Conservation (phyloP, 129 eudicot species). For the Rutidosis leptorrhynchoides region DNA sequence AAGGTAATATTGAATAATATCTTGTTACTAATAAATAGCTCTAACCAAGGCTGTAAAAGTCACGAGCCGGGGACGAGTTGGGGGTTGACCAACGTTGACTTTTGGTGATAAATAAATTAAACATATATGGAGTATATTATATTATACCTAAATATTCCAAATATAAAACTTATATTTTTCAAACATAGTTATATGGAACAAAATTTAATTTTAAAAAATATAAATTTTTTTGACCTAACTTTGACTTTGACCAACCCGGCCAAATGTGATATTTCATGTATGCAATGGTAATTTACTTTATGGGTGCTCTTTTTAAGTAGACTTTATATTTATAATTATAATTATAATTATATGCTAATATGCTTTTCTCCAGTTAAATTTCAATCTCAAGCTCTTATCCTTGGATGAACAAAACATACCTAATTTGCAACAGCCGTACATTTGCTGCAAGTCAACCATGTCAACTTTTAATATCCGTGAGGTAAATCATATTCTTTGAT, state of each 20-base stretch:
- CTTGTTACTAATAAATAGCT: neutral
- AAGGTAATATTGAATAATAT: slow-evolving; percentile 38
- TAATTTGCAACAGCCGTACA: slow-evolving; percentile 37
- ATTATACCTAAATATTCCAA: too few species aligned
- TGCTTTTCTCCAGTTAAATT: slow-evolving; percentile 47
- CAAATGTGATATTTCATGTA: slow-evolving; percentile 10
- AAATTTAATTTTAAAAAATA: too few species aligned
- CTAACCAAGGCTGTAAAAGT: neutral
- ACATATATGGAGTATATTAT: too few species aligned
- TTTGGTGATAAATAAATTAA: too few species aligned
- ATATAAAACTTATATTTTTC: too few species aligned
- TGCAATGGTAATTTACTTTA: slow-evolving; percentile 8
- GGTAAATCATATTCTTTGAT: slow-evolving; percentile 34
- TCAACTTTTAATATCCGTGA: slow-evolving; percentile 42
- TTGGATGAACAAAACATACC: slow-evolving; percentile 51
- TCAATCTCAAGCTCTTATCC: slow-evolving; percentile 47
- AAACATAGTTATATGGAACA: too few species aligned
- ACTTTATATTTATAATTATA: too few species aligned
- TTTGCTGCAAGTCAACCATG: slow-evolving; percentile 52
- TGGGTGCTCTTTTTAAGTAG: neutral
- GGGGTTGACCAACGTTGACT: too few species aligned
- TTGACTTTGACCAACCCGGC: too few species aligned
- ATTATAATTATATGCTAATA: slow-evolving; percentile 11
- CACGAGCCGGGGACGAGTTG: too few species aligned
- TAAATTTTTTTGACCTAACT: too few species aligned